Percentiles rank a stretch among this genome's conserved stretches.
Conservation (phyloP, 257 asterid genomes). For the Scutellaria galericulata region DNA sequence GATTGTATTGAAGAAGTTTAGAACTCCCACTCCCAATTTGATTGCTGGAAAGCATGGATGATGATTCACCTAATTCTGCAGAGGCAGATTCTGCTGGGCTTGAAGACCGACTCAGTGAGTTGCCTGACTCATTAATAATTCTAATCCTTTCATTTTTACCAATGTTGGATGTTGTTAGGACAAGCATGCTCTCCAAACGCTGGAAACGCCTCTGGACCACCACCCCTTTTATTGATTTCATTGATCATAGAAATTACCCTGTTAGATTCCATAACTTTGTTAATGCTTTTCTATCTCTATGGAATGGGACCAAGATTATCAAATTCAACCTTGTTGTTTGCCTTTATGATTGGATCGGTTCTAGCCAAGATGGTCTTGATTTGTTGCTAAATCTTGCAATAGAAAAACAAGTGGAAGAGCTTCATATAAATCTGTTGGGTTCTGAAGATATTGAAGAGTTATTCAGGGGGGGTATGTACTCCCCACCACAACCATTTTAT, state of each 20-base stretch:
- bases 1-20: no score
- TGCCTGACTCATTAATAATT: background rate
- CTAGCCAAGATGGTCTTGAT: background rate
- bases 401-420: background rate
- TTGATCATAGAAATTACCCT: no score
- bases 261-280: background rate
- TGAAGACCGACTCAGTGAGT: conserved; percentile 11
- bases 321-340: background rate
- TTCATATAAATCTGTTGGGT: no score
- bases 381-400: background rate
- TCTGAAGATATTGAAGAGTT: background rate
- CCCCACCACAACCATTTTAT: background rate
- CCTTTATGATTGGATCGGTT: no score
- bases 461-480: background rate
- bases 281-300: background rate
- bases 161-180: background rate
- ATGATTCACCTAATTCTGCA: no score
- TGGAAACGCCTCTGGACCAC: conserved; percentile 1
- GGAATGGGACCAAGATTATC: background rate
- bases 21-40: no score
- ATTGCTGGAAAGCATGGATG: no score
- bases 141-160: background rate
- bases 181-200: background rate
- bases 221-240: background rate
- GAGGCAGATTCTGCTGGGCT: no score